Evolutionary conservation across 2,329 filamentous ascomycete species (phyloP), one percentile per base, ranked within the genome.

Genomic region (Xylaria sp.): DNA sequence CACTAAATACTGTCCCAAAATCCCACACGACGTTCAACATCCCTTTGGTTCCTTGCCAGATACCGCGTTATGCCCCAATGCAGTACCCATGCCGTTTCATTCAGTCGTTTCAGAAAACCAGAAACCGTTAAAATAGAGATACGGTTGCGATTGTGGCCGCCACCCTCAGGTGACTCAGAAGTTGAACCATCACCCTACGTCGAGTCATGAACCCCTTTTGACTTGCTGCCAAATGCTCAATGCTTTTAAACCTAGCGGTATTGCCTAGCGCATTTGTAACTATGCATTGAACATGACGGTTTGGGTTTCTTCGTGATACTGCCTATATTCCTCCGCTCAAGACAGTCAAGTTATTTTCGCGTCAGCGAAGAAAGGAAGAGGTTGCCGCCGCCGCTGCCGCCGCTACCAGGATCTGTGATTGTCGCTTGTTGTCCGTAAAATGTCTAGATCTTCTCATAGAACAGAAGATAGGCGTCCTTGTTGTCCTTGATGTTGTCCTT

Each of bases 401-500:
- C 35, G 30, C 54, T 49, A 18, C n/a, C 39, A 30, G 7, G 46
- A 19, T 16, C 30, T 34, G 51, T 47, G 19, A 35, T 39, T 34
- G 5, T 42, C 16, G 30, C 37, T 47, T 48, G 23, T 56, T n/a
- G 42, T 54, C 44, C 18, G 44, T 13, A 11, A 46, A 52, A 35
- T 50, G 34, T 47, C 66, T 62, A 84, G 62, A 94, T 83, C 69
- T 85, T 86, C 78, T 97, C 89, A 75, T 99, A 99, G 77, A 99
- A 96, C 71, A 99, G 78, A 66, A 99, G 85, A 76, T 99, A 99
- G 3, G 94, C 94, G 60, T 97, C 93, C 80, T 96, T 96, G 80
- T 93, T 96, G 74, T 97, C 93, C 75, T 91, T 91, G 71, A 90
- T 83, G 66, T 77, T 83, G 68, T 86, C 85, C 74, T 84, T 80